These are phyloP conservation scores for Escovopsis sp. DNA, from an alignment of 2,329 filamentous ascomycete genomes.

Conservation along the genomic window DNA sequence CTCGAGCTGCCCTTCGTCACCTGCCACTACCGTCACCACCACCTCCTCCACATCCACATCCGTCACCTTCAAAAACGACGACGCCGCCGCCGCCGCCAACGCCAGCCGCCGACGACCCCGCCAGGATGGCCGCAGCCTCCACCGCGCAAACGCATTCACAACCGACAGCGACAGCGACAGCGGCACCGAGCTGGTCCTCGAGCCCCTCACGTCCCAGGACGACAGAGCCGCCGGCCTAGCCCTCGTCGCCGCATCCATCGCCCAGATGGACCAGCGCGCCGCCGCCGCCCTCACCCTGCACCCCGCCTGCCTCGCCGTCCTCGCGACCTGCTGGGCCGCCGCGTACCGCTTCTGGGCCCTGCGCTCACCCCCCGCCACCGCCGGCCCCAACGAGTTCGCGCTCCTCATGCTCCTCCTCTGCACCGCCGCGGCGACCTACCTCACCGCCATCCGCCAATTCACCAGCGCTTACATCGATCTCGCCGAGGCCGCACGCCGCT, in stretches of 20 bases:
- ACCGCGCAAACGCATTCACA: no score
- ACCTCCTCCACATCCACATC: no score
- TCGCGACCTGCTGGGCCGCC: slow-evolving; percentile 28
- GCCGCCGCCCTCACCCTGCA: slow-evolving; percentile 49
- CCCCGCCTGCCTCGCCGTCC: slow-evolving; percentile 35
- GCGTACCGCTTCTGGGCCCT: slow-evolving; percentile 28
- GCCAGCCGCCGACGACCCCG: no score
- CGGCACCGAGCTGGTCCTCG: slow-evolving; percentile 50
- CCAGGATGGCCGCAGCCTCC: no score
- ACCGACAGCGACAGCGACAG: slow-evolving; percentile 18
- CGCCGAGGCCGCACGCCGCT: slow-evolving; percentile 46
- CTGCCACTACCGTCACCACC: not conserved
- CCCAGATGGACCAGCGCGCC: slow-evolving; percentile 63
- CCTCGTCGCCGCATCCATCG: slow-evolving; percentile 67
- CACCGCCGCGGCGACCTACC: slow-evolving; percentile 46
- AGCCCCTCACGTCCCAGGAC: slow-evolving; percentile 34
- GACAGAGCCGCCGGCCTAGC: slow-evolving; percentile 55
- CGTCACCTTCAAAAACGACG: no score
- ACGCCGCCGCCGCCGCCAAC: no score
- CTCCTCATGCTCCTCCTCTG: slow-evolving; percentile 42
- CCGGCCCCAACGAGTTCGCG: slow-evolving; percentile 28
- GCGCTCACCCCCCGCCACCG: slow-evolving; percentile 14
- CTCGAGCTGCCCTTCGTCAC: slow-evolving; percentile 16
- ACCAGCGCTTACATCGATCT: slow-evolving; percentile 47
- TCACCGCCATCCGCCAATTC: slow-evolving; percentile 45